Evolutionary conservation across 805 yeast species (phyloP), one percentile per base, ranked within the genome.

Genomic region (Yarrowia sp.): DNA sequence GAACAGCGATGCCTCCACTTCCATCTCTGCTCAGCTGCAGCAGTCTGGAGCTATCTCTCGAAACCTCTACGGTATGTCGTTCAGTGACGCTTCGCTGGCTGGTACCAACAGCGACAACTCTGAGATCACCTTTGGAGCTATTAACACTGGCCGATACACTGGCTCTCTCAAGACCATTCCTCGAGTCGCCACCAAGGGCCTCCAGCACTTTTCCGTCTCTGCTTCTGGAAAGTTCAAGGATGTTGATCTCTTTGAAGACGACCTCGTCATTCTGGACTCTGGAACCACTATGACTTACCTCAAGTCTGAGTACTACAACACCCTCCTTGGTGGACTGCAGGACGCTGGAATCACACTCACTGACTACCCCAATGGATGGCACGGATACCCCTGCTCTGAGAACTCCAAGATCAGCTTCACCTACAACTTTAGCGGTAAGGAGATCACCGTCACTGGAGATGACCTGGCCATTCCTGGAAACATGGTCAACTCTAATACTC

Each of bases 391-490:
- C 17, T 52, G 58, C 19, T 36, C 58, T 3, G 9, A 19, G 15
- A 52, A 52, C 44, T 58, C 68, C 30, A 63, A 69, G 13, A 76
- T 73, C 33, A 72, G 74, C 14, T 67, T 86, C 24, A 74, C 75
- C 43, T 84, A 85, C 72, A 76, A 82, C 71, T 86, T 88, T 74
- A 81, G 82, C 65, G 90, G 90, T 3, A 74, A 39, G 46, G 36
- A 15, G 38, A 55, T 55, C 38, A 55, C 46, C 2, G 61, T 55
- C 2, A 13, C 46, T 8, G 61, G 61, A 14, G 20, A 38, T 13
- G 44, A 38, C 15, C 33, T 20, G 20, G 9, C 44, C 14, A 9
- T 53, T 9, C 60, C 60, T 13, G 60, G 15, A 13, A 4, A 14
- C 20, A 7, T 14, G 7, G 9, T 53, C 34, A 14, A 33, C 36